Conservation (phyloP, 2,329 filamentous ascomycete genomes). For the Phialocephala subalpina region DNA sequence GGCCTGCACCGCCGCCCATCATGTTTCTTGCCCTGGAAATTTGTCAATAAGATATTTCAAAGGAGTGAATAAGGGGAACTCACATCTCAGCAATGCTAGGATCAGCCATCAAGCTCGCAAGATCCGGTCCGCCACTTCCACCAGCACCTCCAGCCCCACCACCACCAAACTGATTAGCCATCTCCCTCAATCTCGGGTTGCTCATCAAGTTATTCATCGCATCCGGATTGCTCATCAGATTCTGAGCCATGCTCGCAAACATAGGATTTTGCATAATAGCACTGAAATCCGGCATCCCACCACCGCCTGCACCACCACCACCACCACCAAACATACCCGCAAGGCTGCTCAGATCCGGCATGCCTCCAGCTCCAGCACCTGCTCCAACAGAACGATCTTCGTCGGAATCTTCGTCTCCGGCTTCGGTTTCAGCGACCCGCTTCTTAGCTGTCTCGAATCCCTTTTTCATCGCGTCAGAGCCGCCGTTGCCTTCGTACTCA, state of each 20-base stretch:
- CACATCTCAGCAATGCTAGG: constrained; percentile 92
- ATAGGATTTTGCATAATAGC: constrained; percentile 97
- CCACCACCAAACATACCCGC: constrained; percentile 77
- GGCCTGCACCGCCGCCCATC: constrained; percentile 58
- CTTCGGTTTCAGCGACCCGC: constrained; percentile 81
- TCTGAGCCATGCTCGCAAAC: constrained; percentile 97
- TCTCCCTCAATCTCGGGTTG: constrained; percentile 87
- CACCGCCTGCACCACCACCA: constrained; percentile 68
- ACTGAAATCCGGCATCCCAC: constrained; percentile 87
- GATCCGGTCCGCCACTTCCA: constrained; percentile 84
- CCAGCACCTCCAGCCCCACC: constrained; percentile 48
- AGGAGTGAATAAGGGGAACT: constrained; percentile 52
- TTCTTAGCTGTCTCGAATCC: constrained; percentile 93
- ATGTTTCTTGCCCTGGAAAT: constrained; percentile 65
- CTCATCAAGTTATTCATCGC: constrained; percentile 92
- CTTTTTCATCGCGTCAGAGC: constrained; percentile 97
- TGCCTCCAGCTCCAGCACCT: constrained; percentile 59
- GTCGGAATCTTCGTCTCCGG: constrained; percentile 50
- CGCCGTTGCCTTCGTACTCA: constrained; percentile 91
- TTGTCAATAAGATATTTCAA: constrained; percentile 21
- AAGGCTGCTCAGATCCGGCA: constrained; percentile 75
- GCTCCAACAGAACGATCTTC: constrained; percentile 55
- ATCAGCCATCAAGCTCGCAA: constrained; percentile 87
- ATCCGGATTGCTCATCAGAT: constrained; percentile 95
- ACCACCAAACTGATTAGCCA: constrained; percentile 81